Percentiles rank a stretch among this genome's conserved stretches.
Conservation (phyloP, 2,329 filamentous ascomycete genomes). For the Monosporascus sp. region DNA sequence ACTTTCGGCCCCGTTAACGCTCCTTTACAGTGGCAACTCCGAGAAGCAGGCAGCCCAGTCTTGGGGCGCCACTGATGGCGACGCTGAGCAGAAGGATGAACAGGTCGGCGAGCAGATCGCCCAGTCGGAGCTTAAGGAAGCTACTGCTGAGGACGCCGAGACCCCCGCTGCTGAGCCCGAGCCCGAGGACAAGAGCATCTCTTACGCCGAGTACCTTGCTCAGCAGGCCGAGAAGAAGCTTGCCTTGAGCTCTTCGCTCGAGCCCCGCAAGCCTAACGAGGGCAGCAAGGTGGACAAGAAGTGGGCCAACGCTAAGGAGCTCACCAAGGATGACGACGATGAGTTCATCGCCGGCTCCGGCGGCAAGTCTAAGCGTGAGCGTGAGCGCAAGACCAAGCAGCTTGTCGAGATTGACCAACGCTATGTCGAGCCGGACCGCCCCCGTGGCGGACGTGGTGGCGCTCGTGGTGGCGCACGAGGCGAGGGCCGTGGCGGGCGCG, state of each 20-base stretch:
- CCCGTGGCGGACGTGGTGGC: slow-evolving; percentile 48
- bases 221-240: slow-evolving; percentile 69
- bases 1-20: slow-evolving; percentile 2
- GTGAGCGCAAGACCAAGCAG: slow-evolving; percentile 89
- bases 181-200: slow-evolving; percentile 82
- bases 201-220: slow-evolving; percentile 82
- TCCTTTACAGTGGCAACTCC: slow-evolving; percentile 52
- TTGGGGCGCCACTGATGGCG: slow-evolving; percentile 80
- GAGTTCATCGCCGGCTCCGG: slow-evolving; percentile 70
- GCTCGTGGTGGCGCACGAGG: slow-evolving; percentile 48
- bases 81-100: slow-evolving; percentile 85
- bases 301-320: slow-evolving; percentile 78
- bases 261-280: slow-evolving; percentile 88
- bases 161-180: slow-evolving; percentile 45
- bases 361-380: slow-evolving; percentile 79
- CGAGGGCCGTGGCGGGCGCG: slow-evolving; percentile 40
- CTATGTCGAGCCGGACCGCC: slow-evolving; percentile 65
- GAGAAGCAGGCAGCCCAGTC: slow-evolving; percentile 85
- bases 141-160: slow-evolving; percentile 42
- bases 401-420: slow-evolving; percentile 83
- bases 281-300: slow-evolving; percentile 84
- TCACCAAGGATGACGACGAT: slow-evolving; percentile 61
- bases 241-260: slow-evolving; percentile 57
- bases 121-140: slow-evolving; percentile 74
- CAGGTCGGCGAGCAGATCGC: slow-evolving; percentile 87